Percentiles rank a stretch among this genome's conserved stretches.
Evolutionary conservation across 768 basidiomycete species (phyloP).

Genomic region (Amanita rubescens): DNA sequence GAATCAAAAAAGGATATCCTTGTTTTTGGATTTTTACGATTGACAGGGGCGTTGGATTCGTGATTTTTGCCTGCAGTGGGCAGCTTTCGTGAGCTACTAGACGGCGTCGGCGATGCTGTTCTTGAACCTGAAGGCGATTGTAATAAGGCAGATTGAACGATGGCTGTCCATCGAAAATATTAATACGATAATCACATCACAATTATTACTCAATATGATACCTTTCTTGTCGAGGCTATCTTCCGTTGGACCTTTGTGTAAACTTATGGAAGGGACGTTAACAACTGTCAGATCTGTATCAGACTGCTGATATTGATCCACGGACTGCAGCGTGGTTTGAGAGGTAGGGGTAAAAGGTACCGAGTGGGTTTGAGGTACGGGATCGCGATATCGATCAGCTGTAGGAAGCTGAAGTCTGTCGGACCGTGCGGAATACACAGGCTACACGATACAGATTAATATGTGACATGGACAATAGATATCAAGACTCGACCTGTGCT

Average conservation of each 20-base stretch:
- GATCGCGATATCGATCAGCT: not conserved
- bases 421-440: not conserved
- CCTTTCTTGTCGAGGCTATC: not conserved
- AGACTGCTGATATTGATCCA: conserved; percentile 27
- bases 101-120: conserved; percentile 20
- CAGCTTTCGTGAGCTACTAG: conserved; percentile 20
- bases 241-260: conserved; percentile 12
- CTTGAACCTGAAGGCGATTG: conserved; percentile 16
- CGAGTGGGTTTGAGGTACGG: not conserved
- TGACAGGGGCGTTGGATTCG: conserved; percentile 24
- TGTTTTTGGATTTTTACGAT: conserved; percentile 50
- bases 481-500: not conserved
- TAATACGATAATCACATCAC: not conserved
- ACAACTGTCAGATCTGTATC: conserved; percentile 34
- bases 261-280: conserved; percentile 21
- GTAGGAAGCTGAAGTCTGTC: not conserved
- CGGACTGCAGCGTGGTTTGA: not conserved
- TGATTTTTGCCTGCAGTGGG: conserved; percentile 21
- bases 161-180: not conserved
- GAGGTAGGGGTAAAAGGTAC: not conserved
- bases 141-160: conserved; percentile 6
- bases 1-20: conserved; percentile 82
- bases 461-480: not conserved
- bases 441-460: not conserved
- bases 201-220: not conserved